These are phyloP conservation scores for Venturia effusa DNA, from an alignment of 2,329 filamentous ascomycete genomes.

Conservation along the genomic window DNA sequence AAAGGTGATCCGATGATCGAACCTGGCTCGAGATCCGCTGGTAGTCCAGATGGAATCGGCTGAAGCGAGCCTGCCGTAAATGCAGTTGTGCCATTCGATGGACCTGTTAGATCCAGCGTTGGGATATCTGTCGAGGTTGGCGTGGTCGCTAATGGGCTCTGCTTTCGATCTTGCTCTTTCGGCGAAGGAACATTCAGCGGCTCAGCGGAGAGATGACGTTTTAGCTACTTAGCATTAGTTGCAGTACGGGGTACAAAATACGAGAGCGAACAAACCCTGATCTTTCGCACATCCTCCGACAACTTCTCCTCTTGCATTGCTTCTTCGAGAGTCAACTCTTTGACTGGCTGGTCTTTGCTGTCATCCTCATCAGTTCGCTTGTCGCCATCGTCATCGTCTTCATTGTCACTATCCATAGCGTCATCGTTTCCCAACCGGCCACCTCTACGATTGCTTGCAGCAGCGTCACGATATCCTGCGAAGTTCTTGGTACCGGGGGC, in stretches of 20 bases:
- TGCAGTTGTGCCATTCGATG: conserved; percentile 14
- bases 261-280: conserved; percentile 48
- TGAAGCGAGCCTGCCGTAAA: conserved; percentile 1
- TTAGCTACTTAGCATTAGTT: conserved; percentile 45
- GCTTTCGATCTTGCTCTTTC: conserved; percentile 6
- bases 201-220: conserved; percentile 68
- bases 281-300: conserved; percentile 70
- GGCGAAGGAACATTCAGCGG: conserved; percentile 32
- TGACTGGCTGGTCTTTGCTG: conserved; percentile 28
- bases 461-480: conserved; percentile 69
- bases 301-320: conserved; percentile 62
- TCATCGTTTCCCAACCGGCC: conserved; percentile 27
- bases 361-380: conserved; percentile 49
- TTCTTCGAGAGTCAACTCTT: conserved; percentile 55
- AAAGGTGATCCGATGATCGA: conserved; percentile 55
- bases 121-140: background rate
- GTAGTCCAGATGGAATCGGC: conserved; percentile 26
- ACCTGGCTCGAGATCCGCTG: background rate
- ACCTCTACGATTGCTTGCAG: conserved; percentile 36
- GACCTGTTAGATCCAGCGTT: background rate
- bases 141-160: conserved; percentile 15
- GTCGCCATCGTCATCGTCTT: conserved; percentile 54
- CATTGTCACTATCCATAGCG: conserved; percentile 66
- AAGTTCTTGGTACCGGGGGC: conserved; percentile 83
- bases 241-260: background rate